These are phyloP conservation scores for Alternaria sp. DNA, from an alignment of 2,329 filamentous ascomycete genomes.

Conservation along the genomic window DNA sequence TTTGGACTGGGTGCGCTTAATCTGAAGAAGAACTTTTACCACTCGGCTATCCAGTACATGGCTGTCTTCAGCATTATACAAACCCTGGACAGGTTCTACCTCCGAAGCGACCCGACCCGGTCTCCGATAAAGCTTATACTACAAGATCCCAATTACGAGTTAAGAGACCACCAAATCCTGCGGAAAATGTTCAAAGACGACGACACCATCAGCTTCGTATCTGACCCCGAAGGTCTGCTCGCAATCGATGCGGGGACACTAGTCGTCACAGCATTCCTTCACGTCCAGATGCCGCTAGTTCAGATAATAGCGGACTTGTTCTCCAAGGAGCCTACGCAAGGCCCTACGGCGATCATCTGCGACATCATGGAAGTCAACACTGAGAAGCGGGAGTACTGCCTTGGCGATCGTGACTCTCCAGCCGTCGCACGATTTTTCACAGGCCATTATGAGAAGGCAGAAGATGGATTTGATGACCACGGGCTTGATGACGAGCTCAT, in stretches of 20 bases:
- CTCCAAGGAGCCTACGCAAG: background rate
- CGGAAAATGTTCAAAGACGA: background rate
- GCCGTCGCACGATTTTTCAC: background rate
- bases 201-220: constrained; percentile 11
- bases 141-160: constrained; percentile 30
- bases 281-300: constrained; percentile 23
- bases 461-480: background rate
- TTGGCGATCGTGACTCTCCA: constrained; percentile 9
- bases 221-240: constrained; percentile 30
- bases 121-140: constrained; percentile 21
- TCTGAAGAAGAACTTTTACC: constrained; percentile 5
- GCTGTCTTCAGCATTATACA: constrained; percentile 24
- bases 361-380: constrained; percentile 5
- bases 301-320: constrained; percentile 31
- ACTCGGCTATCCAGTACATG: constrained; percentile 26
- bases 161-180: constrained; percentile 15
- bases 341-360: constrained; percentile 15
- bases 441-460: background rate
- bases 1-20: constrained; percentile 24
- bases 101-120: background rate
- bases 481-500: background rate
- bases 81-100: constrained; percentile 8
- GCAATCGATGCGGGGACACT: constrained; percentile 27
- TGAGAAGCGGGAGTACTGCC: constrained; percentile 3
- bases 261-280: constrained; percentile 25